Percentiles rank a stretch among this genome's conserved stretches.
These are phyloP conservation scores for Plantago major DNA, from an alignment of 257 asterid species.

Conservation along the genomic window DNA sequence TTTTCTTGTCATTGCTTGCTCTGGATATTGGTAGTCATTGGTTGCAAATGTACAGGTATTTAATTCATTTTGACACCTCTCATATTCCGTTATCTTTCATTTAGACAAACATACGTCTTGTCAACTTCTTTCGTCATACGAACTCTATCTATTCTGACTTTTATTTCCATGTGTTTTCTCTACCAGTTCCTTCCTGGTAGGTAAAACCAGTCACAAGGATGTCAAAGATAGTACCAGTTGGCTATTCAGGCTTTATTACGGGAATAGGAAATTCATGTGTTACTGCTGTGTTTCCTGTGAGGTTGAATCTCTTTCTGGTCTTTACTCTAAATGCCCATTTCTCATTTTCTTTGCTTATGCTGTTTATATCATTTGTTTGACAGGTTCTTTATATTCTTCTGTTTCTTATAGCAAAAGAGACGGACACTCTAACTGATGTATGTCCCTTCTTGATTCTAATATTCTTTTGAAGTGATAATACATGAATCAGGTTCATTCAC, in stretches of 20 bases:
- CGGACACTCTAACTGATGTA: conserved; percentile 51
- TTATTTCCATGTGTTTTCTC: conserved; percentile 12
- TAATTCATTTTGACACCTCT: conserved; percentile 3
- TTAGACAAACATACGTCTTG: not conserved
- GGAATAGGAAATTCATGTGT: conserved; percentile 81
- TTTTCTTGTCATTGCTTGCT: conserved; percentile 82
- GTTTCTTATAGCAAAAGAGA: conserved; percentile 72
- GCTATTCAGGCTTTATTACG: conserved; percentile 83
- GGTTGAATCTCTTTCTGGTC: conserved; percentile 39
- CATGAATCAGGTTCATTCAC: not conserved
- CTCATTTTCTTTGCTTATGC: conserved; percentile 2
- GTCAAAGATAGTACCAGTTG: conserved; percentile 89
- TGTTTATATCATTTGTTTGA: conserved; percentile 19
- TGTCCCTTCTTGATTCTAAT: conserved; percentile 29
- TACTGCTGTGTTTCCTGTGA: conserved; percentile 95
- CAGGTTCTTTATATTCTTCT: conserved; percentile 81
- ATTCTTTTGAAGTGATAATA: not conserved
- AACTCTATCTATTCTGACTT: not conserved
- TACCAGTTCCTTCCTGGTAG: conserved; percentile 81
- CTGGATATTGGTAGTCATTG: conserved; percentile 94
- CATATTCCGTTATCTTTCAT: conserved; percentile 4
- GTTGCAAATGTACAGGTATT: conserved; percentile 98
- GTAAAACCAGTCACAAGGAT: conserved; percentile 90
- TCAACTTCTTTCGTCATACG: conserved; percentile 5
- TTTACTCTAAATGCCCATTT: not conserved